Evolutionary conservation across 164 flowering plant genomes (phyloP).

Genomic region (Stephania yunnanensis): DNA sequence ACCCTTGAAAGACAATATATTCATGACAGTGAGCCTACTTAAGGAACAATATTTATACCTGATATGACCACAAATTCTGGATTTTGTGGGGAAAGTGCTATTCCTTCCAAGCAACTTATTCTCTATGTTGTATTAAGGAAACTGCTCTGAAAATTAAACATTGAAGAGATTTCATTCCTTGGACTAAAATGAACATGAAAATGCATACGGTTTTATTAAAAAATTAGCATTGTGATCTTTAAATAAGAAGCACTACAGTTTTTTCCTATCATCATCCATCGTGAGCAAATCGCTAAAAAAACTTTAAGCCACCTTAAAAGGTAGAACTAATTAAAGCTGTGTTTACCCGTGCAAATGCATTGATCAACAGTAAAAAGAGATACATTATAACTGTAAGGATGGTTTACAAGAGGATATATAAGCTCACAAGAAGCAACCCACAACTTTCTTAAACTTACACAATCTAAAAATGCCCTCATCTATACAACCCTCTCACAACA

Average conservation of each 20-base stretch:
- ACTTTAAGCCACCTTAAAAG: background rate
- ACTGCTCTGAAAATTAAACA: background rate
- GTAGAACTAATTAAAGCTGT: background rate
- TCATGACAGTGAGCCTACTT: background rate
- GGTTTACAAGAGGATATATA: constrained; percentile 10
- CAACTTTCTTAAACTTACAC: background rate
- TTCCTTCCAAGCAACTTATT: background rate
- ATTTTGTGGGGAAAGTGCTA: background rate
- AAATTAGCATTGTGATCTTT: no score
- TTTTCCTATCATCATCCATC: no score
- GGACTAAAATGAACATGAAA: no score
- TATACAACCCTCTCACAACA: constrained; percentile 44
- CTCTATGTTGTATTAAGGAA: background rate
- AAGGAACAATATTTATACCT: background rate
- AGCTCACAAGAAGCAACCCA: constrained; percentile 8
- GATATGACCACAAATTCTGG: background rate
- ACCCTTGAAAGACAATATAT: background rate
- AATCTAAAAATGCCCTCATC: constrained; percentile 22
- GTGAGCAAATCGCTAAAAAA: no score
- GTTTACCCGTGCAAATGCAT: background rate
- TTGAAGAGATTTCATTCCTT: no score
- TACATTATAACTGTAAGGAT: constrained; percentile 9
- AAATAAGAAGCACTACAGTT: no score
- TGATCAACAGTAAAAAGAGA: background rate
- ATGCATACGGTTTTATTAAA: no score